Evolutionary conservation across 805 yeast species (phyloP).

Genomic region (Naumovozyma dairenensis): DNA sequence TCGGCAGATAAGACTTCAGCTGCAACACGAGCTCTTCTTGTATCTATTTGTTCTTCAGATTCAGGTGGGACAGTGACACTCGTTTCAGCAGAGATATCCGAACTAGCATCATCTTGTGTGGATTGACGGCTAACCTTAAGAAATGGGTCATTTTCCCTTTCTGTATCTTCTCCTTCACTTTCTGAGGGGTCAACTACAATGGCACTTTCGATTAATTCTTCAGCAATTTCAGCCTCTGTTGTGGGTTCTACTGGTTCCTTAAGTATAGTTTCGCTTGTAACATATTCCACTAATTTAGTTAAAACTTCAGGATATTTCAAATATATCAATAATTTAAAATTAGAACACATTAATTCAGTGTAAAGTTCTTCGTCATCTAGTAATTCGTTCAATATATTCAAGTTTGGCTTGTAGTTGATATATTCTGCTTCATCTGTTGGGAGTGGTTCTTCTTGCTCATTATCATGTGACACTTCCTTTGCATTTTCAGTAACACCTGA

Average conservation of each 20-base stretch:
- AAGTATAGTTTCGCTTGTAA: slow-evolving; percentile 37
- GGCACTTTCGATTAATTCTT: slow-evolving; percentile 10
- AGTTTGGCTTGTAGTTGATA: slow-evolving; percentile 32
- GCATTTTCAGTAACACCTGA: slow-evolving; percentile 13
- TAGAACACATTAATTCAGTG: slow-evolving; percentile 62
- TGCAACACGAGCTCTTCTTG: slow-evolving; percentile 53
- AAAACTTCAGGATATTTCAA: slow-evolving; percentile 73
- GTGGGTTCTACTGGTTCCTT: slow-evolving; percentile 15
- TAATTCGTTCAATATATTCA: slow-evolving; percentile 41
- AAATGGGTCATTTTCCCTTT: too few relatives aligned
- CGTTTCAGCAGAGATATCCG: slow-evolving; percentile 27
- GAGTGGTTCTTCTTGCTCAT: slow-evolving; percentile 17
- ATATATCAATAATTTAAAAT: slow-evolving; percentile 65
- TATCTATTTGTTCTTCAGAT: slow-evolving; percentile 31
- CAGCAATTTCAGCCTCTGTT: slow-evolving; percentile 6
- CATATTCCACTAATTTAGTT: slow-evolving; percentile 54
- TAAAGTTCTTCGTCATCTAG: slow-evolving; percentile 66
- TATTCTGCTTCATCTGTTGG: slow-evolving; percentile 27
- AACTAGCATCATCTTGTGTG: too few relatives aligned
- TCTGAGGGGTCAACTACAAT: slow-evolving; percentile 3
- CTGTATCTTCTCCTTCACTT: neutral
- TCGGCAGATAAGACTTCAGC: slow-evolving; percentile 86
- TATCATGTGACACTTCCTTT: slow-evolving; percentile 3
- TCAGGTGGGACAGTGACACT: slow-evolving; percentile 29
- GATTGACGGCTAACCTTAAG: too few relatives aligned